Conservation (phyloP, 176 grass and related monocot species). For the Musa troglodytarum region DNA sequence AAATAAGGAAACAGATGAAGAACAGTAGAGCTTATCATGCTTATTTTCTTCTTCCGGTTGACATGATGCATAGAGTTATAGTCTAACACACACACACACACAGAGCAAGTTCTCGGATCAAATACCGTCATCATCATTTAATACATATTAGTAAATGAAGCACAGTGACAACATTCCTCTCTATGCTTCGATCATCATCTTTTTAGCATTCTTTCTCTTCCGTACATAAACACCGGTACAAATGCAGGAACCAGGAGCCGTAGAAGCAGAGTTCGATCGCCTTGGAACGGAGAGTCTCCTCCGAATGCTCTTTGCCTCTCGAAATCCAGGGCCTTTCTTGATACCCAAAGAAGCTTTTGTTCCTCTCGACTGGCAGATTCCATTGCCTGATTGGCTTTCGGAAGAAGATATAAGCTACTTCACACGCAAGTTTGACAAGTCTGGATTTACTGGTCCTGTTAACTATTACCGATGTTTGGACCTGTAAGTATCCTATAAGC, state of each 20-base stretch:
- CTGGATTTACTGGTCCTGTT: slow-evolving; percentile 22
- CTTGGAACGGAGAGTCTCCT: slow-evolving; percentile 44
- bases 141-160: too few relatives aligned
- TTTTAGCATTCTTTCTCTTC: neutral
- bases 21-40: too few relatives aligned
- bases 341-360: neutral
- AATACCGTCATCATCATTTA: too few relatives aligned
- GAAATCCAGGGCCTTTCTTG: slow-evolving; percentile 24
- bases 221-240: neutral
- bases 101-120: too few relatives aligned
- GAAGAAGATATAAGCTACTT: slow-evolving; percentile 65
- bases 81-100: too few relatives aligned
- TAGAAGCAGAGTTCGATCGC: slow-evolving; percentile 39
- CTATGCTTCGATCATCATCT: too few relatives aligned
- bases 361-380: slow-evolving; percentile 19
- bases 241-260: slow-evolving; percentile 42
- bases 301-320: slow-evolving; percentile 29
- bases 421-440: slow-evolving; percentile 43
- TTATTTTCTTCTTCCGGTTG: too few relatives aligned
- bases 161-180: neutral
- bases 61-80: too few relatives aligned
- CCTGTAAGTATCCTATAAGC: slow-evolving; percentile 11
- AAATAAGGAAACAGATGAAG: too few relatives aligned
- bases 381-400: slow-evolving; percentile 48
- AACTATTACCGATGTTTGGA: slow-evolving; percentile 36